These are phyloP conservation scores for Dioszegia hungarica DNA, from an alignment of 768 basidiomycete genomes.

Conservation along the genomic window DNA sequence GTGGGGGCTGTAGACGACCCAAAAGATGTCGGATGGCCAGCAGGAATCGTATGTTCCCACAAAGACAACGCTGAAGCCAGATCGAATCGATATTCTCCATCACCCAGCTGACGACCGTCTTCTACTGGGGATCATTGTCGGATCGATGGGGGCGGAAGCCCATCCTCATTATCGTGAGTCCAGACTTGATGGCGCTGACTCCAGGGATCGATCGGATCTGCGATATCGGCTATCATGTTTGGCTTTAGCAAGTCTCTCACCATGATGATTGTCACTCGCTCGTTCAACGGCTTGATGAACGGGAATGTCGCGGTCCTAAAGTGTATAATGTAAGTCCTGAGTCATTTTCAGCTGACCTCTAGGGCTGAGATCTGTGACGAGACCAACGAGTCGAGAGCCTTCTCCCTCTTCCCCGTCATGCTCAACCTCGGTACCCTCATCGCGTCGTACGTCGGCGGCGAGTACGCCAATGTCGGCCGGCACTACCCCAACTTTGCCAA, in stretches of 20 bases:
- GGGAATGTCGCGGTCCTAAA: conserved; percentile 39
- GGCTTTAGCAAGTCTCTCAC: conserved; percentile 30
- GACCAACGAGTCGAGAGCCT: conserved; percentile 34
- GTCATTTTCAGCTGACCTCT: conserved; percentile 4
- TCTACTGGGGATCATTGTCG: conserved; percentile 33
- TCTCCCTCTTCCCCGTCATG: conserved; percentile 38
- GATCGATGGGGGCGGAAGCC: conserved; percentile 37
- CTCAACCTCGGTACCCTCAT: conserved; percentile 30
- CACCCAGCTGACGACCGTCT: conserved; percentile 34
- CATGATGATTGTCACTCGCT: conserved; percentile 25
- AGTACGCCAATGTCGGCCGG: conserved; percentile 1
- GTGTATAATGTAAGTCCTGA: conserved; percentile 27
- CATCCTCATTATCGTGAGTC: conserved; percentile 31
- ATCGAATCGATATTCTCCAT: conserved; percentile 39
- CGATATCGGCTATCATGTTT: conserved; percentile 31
- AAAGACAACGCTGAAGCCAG: conserved; percentile 11
- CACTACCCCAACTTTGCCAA: conserved; percentile 11
- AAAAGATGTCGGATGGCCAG: conserved; percentile 27
- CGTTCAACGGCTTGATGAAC: conserved; percentile 30
- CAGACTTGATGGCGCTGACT: conserved; percentile 5
- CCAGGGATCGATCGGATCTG: conserved; percentile 31
- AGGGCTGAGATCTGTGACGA: conserved; percentile 37
- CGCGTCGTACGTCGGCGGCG: conserved; percentile 33
- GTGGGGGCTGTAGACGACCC: conserved; percentile 27
- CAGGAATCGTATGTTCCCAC: conserved; percentile 26